A percentile compares a stretch with the other conserved stretches of the same genome.
Evolutionary conservation across 257 asterid genomes (phyloP).

Genomic region (Solanum microdontum): DNA sequence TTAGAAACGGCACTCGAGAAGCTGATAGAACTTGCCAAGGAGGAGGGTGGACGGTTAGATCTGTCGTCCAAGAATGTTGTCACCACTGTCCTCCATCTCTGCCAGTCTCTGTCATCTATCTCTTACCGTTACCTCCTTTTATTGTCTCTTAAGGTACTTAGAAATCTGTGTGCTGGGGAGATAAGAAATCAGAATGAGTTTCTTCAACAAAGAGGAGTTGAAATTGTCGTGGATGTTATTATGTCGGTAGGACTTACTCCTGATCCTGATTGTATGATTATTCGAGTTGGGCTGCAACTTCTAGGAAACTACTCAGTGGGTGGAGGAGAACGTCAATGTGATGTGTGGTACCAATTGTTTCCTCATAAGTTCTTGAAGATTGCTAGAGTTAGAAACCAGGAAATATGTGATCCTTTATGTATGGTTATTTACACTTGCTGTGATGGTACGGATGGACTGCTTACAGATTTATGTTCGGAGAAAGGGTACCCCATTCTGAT

Average conservation of each 20-base stretch:
- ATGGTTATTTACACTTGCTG: slow-evolving; percentile 64
- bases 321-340: slow-evolving; percentile 46
- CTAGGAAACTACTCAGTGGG: slow-evolving; percentile 73
- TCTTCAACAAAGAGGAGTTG: slow-evolving; percentile 51
- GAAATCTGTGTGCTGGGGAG: slow-evolving; percentile 89
- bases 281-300: slow-evolving; percentile 55
- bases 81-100: slow-evolving; percentile 33
- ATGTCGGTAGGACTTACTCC: slow-evolving; percentile 19
- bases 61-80: slow-evolving; percentile 40
- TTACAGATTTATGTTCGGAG: slow-evolving; percentile 30
- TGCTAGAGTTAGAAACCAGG: slow-evolving; percentile 41
- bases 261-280: slow-evolving; percentile 26
- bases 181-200: slow-evolving; percentile 49
- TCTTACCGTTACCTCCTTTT: slow-evolving; percentile 31
- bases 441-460: slow-evolving; percentile 21
- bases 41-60: slow-evolving; percentile 41
- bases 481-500: slow-evolving; percentile 30
- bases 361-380: slow-evolving; percentile 41
- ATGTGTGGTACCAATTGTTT: slow-evolving; percentile 51
- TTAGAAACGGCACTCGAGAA: slow-evolving; percentile 36
- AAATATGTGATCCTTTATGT: slow-evolving; percentile 67
- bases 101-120: slow-evolving; percentile 28
- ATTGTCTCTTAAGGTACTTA: slow-evolving; percentile 47
- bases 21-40: slow-evolving; percentile 50
- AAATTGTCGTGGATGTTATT: slow-evolving; percentile 25